Evolutionary conservation across 2,329 filamentous ascomycete genomes (phyloP), one percentile per base, ranked within the genome.

Genomic region (Phialophora tarda): DNA sequence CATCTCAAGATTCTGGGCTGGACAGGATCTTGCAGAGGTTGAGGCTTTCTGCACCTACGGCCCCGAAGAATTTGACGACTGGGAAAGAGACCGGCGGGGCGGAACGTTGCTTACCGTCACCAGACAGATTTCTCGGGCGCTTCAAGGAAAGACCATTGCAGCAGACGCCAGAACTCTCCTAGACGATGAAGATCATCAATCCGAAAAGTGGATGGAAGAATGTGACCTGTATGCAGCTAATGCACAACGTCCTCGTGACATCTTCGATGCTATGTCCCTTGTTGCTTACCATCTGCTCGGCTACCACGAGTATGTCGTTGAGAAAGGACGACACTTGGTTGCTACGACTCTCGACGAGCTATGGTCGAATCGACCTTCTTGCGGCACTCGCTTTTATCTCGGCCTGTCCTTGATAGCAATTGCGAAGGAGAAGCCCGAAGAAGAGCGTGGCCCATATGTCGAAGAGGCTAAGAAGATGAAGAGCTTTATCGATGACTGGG

Each of bases 131-230:
- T 77, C 81, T 11, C 81, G 85, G 63, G 86, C 87, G 12, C 74
- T 89, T 17, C 85, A 88, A 74, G 87, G 87, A 28, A 89, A 88
- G 72, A 89, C 87, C 0, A 77, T 78, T 3, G 79, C 77, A 51
- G 76, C 78, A n/a, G 75, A 77, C 47, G 75, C 84, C 5, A 77
- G 82, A 2, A 78, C 79, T 21, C 74, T 88, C 6, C 78, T 89
- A 70, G 82, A 81, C 44, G 87, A 89, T 67, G 75, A 81, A 10
- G 75, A 82, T n/a, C 86, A 88, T 73, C 77, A 81, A 54, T 81
- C 81, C 23, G 74, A 75, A 32, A 77, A 79, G 1, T 89, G 87
- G 71, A 76, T 86, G 68, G 73, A 73, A 0, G 78, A 80, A 12
- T 80, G 82, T 60, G 74, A 84, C 10, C 76, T 78, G 30, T 78